Percentiles rank a stretch among this genome's conserved stretches.
Conservation (phyloP, 1,284 basidiomycete species). For the Kalmanozyma brasiliensis region DNA sequence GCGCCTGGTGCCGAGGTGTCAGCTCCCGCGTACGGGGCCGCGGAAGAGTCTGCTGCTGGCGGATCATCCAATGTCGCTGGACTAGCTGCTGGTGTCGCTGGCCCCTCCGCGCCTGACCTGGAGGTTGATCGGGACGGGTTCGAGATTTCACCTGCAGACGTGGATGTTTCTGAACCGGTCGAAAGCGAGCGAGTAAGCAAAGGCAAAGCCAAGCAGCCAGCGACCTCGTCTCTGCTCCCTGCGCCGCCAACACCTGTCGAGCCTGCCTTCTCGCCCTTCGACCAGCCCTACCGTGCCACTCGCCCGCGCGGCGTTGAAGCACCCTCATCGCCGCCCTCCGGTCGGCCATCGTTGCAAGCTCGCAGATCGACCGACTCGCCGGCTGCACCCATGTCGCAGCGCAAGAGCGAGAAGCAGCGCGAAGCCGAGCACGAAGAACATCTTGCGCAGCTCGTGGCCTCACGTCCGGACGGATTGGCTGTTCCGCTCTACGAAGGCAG, state of each 20-base stretch:
- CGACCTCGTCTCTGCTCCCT: slow-evolving; percentile 18
- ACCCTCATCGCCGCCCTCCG: slow-evolving; percentile 5
- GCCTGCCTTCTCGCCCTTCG: slow-evolving; percentile 52
- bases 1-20: slow-evolving; percentile 20
- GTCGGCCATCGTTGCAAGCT: background rate
- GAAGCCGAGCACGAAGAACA: slow-evolving; percentile 43
- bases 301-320: slow-evolving; percentile 11
- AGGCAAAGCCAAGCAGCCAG: slow-evolving; percentile 24
- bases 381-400: slow-evolving; percentile 4
- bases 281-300: slow-evolving; percentile 44
- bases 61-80: slow-evolving; percentile 3
- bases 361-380: slow-evolving; percentile 1
- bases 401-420: slow-evolving; percentile 38
- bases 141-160: slow-evolving; percentile 15
- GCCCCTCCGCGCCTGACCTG: slow-evolving; percentile 42
- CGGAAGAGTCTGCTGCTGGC: slow-evolving; percentile 3
- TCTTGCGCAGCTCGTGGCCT: slow-evolving; percentile 31
- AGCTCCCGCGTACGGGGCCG: slow-evolving; percentile 33
- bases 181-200: slow-evolving; percentile 17
- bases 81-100: slow-evolving; percentile 8
- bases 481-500: slow-evolving; percentile 34
- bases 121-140: slow-evolving; percentile 55
- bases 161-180: background rate
- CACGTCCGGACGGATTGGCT: slow-evolving; percentile 19
- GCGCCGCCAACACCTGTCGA: slow-evolving; percentile 41